Evolutionary conservation across 1,139 yeast genomes (phyloP), one percentile per base, ranked within the genome.

Genomic region (Suhomyces terraborum): DNA sequence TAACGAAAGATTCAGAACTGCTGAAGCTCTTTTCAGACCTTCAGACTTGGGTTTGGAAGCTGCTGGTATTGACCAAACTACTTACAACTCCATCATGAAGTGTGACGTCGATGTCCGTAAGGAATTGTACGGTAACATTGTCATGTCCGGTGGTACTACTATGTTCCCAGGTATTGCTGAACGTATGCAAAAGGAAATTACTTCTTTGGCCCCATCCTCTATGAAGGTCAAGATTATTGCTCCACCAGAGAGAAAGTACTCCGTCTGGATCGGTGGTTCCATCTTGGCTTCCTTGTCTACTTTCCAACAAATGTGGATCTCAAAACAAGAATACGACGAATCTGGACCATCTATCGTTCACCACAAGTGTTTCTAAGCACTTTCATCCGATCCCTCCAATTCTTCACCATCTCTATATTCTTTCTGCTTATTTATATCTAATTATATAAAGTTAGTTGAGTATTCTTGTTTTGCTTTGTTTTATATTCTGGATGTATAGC

Each of bases 131-230:
- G 95, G 96, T 77, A 93, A 93, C 86, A 93, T 93, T 68, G 98
- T 93, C 71, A 84, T 91, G 95, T 91, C 98, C 59, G 98, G 98
- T 84, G 98, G 98, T 87, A 89, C 98, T 66, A 91, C 98, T 61
- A 88, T 93, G 98, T 91, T 89, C 96, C 97, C 97, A 76, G 98
- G 98, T 82, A 89, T 93, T 73, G 97, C 98, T 73, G 98, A 93
- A 82, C 93, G 98, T 84, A 89, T 93, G 96, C 98, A 93, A 83
- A 93, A 91, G 88, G 98, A 93, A 80, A 89, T 93, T 66, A 88
- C 98, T 61, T 96, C 97, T 63, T 85, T 93, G 79, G 98, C 98
- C 69, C 98, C 98, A 74, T 88, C 97, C 59, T 89, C 98, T 51
- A 93, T 93, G 97, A 93, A 93, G 88, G 96, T 93, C 67, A 93